Conservation (phyloP, 1,284 basidiomycete species). For the Coniferiporia weirii region DNA sequence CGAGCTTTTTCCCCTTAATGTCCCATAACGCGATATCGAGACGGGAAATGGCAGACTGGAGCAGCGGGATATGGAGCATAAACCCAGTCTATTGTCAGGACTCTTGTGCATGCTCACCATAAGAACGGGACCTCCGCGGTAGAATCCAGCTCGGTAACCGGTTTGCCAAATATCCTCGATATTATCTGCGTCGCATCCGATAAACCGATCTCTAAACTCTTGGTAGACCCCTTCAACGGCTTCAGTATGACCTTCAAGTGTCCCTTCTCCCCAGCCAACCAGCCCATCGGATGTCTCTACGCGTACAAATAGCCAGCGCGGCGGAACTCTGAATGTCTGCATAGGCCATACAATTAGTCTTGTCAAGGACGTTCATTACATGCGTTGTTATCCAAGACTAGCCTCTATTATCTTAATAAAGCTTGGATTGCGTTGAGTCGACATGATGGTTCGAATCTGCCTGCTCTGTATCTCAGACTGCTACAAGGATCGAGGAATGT, state of each 20-base stretch:
- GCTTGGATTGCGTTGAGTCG: background rate
- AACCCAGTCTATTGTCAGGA: background rate
- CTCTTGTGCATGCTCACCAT: constrained; percentile 42
- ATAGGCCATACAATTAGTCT: background rate
- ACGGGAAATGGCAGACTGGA: constrained; percentile 48
- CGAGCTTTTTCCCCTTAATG: constrained; percentile 75
- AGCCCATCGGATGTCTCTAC: constrained; percentile 64
- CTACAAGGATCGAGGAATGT: too few relatives aligned
- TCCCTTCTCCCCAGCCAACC: constrained; percentile 68
- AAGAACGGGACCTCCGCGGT: constrained; percentile 67
- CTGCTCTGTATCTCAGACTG: too few relatives aligned
- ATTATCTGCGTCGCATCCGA: constrained; percentile 63
- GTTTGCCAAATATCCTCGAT: constrained; percentile 72
- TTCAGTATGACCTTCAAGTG: constrained; percentile 69
- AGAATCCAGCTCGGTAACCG: constrained; percentile 64
- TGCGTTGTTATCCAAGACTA: background rate
- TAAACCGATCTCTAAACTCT: constrained; percentile 58
- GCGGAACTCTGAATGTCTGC: constrained; percentile 64
- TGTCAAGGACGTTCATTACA: background rate
- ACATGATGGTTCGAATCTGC: background rate
- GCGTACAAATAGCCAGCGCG: constrained; percentile 74
- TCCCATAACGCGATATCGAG: constrained; percentile 61
- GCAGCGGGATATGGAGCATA: constrained; percentile 21
- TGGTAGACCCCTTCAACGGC: constrained; percentile 68
- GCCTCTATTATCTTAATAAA: background rate